Evolutionary conservation across 805 yeast species (phyloP).

Genomic region (Yarrowia keelungensis): DNA sequence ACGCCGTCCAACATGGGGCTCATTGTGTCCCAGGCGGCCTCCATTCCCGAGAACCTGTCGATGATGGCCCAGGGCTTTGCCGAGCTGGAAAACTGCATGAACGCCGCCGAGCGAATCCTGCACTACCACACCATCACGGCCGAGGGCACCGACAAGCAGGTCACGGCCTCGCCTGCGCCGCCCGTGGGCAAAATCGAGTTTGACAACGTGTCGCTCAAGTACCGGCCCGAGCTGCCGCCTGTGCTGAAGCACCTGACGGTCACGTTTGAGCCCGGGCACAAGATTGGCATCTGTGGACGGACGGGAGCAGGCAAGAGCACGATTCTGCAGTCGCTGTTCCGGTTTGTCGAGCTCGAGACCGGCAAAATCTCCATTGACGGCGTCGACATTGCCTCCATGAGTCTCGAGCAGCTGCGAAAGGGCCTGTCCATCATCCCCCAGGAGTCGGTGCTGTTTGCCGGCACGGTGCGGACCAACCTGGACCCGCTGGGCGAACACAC

Average conservation of each 20-base stretch:
- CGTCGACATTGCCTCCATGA: conserved; percentile 66
- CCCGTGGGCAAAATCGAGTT: conserved; percentile 63
- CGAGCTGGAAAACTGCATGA: conserved; percentile 77
- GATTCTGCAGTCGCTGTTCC: conserved; percentile 72
- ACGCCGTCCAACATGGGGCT: conserved; percentile 71
- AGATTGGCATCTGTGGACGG: conserved; percentile 86
- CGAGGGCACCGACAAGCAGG: conserved; percentile 66
- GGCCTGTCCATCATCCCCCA: conserved; percentile 84
- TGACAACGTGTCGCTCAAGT: conserved; percentile 62
- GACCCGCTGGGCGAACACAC: conserved; percentile 71
- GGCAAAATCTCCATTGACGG: conserved; percentile 73
- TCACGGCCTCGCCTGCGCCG: conserved; percentile 48
- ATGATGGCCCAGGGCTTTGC: conserved; percentile 69
- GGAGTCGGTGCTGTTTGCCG: conserved; percentile 84
- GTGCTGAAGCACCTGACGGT: conserved; percentile 66
- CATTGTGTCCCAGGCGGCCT: conserved; percentile 65
- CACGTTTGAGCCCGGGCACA: conserved; percentile 62
- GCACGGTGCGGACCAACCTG: conserved; percentile 74
- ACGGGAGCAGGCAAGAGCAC: conserved; percentile 91
- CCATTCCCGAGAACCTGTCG: conserved; percentile 63
- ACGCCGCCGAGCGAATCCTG: conserved; percentile 73
- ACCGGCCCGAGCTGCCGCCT: conserved; percentile 68
- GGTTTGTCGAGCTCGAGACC: conserved; percentile 64
- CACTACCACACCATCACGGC: conserved; percentile 67
- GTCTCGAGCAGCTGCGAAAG: conserved; percentile 72